Evolutionary conservation across 2,329 filamentous ascomycete genomes (phyloP).

Genomic region (Alternaria hordeiaustralica): DNA sequence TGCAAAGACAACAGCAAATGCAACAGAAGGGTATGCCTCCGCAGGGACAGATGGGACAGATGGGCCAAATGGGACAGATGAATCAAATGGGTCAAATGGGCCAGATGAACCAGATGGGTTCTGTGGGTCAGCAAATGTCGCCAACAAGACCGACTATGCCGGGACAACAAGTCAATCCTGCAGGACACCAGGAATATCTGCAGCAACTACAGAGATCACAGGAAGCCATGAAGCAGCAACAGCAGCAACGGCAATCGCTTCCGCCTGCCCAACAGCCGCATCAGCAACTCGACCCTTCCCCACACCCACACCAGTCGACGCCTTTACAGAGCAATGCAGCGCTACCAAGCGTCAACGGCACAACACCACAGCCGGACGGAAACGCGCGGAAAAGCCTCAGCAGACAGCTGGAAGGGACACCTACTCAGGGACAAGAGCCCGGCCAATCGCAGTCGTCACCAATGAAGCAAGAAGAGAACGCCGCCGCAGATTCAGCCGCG

Average conservation of each 20-base stretch:
- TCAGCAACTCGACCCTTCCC: constrained; percentile 21
- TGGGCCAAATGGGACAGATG: constrained; percentile 4
- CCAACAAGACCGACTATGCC: constrained; percentile 42
- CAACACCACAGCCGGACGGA: constrained; percentile 53
- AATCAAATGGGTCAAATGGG: constrained; percentile 7
- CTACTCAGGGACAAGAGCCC: constrained; percentile 36
- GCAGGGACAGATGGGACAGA: constrained; percentile 31
- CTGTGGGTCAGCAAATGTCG: constrained; percentile 44
- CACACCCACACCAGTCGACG: constrained; percentile 45
- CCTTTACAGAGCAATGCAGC: constrained; percentile 56
- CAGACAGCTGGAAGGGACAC: constrained; percentile 47
- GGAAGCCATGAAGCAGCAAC: constrained; percentile 46
- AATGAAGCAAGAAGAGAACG: constrained; percentile 33
- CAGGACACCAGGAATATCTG: constrained; percentile 57
- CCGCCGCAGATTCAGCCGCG: constrained; percentile 24
- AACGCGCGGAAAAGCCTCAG: constrained; percentile 47
- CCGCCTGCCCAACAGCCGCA: constrained; percentile 50
- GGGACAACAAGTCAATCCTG: constrained; percentile 52
- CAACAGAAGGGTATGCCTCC: constrained; percentile 43
- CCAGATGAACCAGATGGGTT: constrained; percentile 3
- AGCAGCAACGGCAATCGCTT: constrained; percentile 38
- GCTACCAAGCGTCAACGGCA: constrained; percentile 54
- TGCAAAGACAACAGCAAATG: constrained; percentile 60
- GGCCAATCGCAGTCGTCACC: constrained; percentile 38
- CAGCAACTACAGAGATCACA: constrained; percentile 52